phyloP scores from a whole-genome alignment of 768 basidiomycete genomes.

The Macrolepiota fuliginosa region DNA sequence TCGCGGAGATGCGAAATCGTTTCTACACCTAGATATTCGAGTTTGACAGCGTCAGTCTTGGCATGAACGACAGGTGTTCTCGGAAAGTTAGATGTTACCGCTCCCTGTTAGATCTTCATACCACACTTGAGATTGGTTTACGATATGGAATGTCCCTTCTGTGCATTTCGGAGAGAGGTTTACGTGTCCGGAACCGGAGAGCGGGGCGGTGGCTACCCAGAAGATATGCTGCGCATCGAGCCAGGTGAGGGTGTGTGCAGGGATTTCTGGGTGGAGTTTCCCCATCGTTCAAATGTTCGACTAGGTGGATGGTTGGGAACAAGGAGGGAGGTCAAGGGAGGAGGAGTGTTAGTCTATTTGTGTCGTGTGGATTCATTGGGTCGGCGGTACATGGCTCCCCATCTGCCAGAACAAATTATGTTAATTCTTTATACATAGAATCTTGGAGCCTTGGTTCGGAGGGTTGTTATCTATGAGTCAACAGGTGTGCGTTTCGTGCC shows the following conservation, averaged over 20 bases:
- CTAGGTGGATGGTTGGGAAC: background rate
- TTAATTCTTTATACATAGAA: no score
- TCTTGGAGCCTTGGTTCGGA: no score
- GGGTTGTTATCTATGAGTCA: no score
- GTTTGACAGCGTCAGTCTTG: no score
- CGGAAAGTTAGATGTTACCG: conserved; percentile 32
- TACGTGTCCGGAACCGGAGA: conserved; percentile 53
- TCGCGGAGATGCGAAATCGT: conserved; percentile 49
- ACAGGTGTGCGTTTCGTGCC: no score
- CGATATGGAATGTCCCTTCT: conserved; percentile 58
- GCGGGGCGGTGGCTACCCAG: conserved; percentile 69
- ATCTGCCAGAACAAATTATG: no score
- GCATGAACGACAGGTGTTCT: no score
- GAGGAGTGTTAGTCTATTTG: no score
- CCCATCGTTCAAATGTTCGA: conserved; percentile 40
- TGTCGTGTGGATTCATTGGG: no score
- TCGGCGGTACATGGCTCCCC: no score
- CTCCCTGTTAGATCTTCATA: conserved; percentile 75
- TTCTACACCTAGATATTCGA: conserved; percentile 33
- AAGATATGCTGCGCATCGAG: conserved; percentile 63
- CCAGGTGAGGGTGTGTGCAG: conserved; percentile 52
- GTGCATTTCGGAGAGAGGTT: conserved; percentile 70
- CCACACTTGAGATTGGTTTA: conserved; percentile 55
- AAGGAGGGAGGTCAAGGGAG: background rate
- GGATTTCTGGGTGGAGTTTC: conserved; percentile 54